Base-by-base conservation (phyloP, 345 rosid species). In the Arabidopsis suecica region DNA sequence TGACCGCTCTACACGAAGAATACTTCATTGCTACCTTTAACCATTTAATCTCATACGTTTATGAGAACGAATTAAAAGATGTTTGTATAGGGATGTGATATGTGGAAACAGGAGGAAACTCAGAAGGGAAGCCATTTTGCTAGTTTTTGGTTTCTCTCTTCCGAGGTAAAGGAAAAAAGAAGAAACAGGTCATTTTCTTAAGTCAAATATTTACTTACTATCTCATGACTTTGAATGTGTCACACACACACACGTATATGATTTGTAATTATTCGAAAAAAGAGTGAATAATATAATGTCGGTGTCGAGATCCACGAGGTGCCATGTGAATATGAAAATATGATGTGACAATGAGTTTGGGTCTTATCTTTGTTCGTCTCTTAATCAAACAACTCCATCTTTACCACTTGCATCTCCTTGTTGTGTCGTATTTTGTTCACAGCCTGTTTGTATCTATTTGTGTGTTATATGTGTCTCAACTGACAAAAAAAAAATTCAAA, bases 71-170 rank as follows among this genome's bases (percentile, higher is more conserved):
- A 63, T 37, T 55, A 58, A 71, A 23, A 71, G 56, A 50, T 71
- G 42, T 41, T 23, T 78, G 81, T 78, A 78, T 71, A 78, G 81
- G 51, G 13, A 57, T 68, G 58, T 49, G 44, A 59, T 62, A 33
- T 68, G 45, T 69, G 75, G 59, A 68, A 68, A 38, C 61, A 49
- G 0, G 51, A 58, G 49, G 58, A 51, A 66, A 75, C 54, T 58
- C 54, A 7, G 41, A 41, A 68, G 70, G 62, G 45, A 69, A 45
- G 65, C 60, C 59, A 45, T 69, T 62, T 69, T 76, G 56, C 1
- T 62, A 22, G 13, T 69, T 7, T 61, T 62, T 76, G 70, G 70
- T 62, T 56, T n/a, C 66, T 76, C 80, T 45, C 71, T 62, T 69
- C 66, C 13, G 53, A 62, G 71, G 75, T 63, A 63, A 62, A 76